phyloP scores from a whole-genome alignment of 495 filamentous ascomycete genomes.

The Penicillium daleae region DNA sequence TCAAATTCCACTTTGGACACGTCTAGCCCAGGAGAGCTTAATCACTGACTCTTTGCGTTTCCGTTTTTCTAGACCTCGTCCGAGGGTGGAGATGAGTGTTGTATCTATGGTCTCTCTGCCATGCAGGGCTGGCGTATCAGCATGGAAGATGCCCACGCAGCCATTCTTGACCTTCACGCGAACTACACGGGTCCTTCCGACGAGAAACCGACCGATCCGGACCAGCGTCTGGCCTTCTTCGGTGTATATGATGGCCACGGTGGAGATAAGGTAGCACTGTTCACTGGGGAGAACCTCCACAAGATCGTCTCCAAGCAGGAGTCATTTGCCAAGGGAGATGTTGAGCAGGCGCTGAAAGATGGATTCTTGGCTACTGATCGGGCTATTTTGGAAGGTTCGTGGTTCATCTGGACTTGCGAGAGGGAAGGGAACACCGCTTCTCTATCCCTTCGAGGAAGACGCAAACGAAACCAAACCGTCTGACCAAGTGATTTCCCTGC shows the following conservation, averaged over 20 bases:
- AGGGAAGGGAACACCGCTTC: not conserved
- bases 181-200: slow-evolving; percentile 56
- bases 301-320: slow-evolving; percentile 94
- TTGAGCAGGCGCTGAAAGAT: slow-evolving; percentile 95
- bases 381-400: slow-evolving; percentile 88
- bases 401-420: not conserved
- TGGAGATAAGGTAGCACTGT: slow-evolving; percentile 93
- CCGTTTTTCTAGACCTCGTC: slow-evolving; percentile 54
- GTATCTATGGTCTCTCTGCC: slow-evolving; percentile 90
- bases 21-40: not conserved
- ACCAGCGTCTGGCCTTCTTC: slow-evolving; percentile 87
- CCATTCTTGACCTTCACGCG: slow-evolving; percentile 83
- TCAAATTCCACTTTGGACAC: not conserved
- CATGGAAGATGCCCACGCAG: slow-evolving; percentile 96
- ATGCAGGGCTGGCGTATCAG: slow-evolving; percentile 99
- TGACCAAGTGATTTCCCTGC: slow-evolving; percentile 8
- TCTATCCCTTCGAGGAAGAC: not conserved
- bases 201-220: slow-evolving; percentile 62
- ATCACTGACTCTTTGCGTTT: slow-evolving; percentile 12
- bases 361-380: slow-evolving; percentile 95
- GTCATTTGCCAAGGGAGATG: slow-evolving; percentile 84
- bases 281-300: slow-evolving; percentile 90
- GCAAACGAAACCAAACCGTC: slow-evolving; percentile 17
- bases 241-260: slow-evolving; percentile 98
- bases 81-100: slow-evolving; percentile 88